Conservation (phyloP, 2,329 filamentous ascomycete genomes). For the Fusarium algeriense region DNA sequence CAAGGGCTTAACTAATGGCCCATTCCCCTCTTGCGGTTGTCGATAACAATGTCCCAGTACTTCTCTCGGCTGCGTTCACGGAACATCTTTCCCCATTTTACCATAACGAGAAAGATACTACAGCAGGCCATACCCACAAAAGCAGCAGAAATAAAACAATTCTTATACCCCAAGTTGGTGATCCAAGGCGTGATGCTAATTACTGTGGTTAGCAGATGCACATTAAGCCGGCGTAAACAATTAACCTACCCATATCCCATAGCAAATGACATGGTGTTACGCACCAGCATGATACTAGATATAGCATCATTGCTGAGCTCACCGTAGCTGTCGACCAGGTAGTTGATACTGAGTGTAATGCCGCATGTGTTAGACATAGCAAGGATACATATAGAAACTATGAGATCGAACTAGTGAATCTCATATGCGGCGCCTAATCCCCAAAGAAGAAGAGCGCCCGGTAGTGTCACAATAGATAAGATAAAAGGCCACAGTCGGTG, state of each 20-base stretch:
- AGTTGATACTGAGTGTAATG: conserved; percentile 54
- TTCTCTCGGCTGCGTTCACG: background rate
- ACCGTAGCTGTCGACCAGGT: conserved; percentile 56
- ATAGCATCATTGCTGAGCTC: conserved; percentile 56
- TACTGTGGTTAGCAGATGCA: background rate
- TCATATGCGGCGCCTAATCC: conserved; percentile 52
- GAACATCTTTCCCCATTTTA: background rate
- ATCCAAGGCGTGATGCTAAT: background rate
- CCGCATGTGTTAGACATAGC: conserved; percentile 51
- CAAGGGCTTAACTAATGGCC: background rate
- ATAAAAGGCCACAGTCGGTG: conserved; percentile 56
- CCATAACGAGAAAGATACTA: background rate
- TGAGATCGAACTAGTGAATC: conserved; percentile 56
- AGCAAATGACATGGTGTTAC: conserved; percentile 8
- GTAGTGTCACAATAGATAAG: conserved; percentile 45
- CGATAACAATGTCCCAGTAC: rapidly evolving
- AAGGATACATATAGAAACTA: conserved; percentile 55
- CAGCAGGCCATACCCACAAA: background rate
- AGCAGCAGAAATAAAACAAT: background rate
- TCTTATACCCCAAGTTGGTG: background rate
- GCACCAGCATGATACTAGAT: conserved; percentile 55
- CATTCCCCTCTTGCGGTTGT: background rate
- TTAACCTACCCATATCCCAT: background rate
- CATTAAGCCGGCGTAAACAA: background rate
- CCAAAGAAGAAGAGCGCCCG: conserved; percentile 48